These are phyloP conservation scores for Rosellinia necatrix DNA, from an alignment of 2,329 filamentous ascomycete genomes.

Conservation along the genomic window DNA sequence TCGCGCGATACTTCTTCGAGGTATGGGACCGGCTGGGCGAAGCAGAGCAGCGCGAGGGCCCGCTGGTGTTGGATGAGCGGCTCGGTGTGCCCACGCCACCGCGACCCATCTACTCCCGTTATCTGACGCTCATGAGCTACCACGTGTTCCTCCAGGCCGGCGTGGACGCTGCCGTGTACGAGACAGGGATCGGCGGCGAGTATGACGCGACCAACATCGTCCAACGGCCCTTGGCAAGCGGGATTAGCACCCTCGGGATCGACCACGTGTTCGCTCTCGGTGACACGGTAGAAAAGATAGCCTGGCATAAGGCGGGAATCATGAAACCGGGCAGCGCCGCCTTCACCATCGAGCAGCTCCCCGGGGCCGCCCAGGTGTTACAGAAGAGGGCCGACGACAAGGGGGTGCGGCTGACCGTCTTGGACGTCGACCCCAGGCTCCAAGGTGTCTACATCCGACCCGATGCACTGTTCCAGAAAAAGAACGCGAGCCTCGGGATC, in stretches of 20 bases:
- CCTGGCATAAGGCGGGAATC: conserved; percentile 76
- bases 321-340: conserved; percentile 64
- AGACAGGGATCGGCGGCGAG: conserved; percentile 70
- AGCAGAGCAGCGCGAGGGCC: conserved; percentile 38
- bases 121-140: conserved; percentile 52
- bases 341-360: conserved; percentile 60
- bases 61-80: conserved; percentile 36
- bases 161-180: conserved; percentile 66
- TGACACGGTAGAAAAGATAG: conserved; percentile 66
- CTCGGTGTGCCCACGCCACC: conserved; percentile 42
- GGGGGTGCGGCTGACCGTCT: conserved; percentile 50
- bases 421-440: conserved; percentile 54
- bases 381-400: conserved; percentile 58
- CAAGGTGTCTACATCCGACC: conserved; percentile 53
- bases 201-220: conserved; percentile 73
- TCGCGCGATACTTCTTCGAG: conserved; percentile 70
- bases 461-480: conserved; percentile 61
- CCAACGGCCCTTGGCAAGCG: conserved; percentile 59
- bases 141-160: conserved; percentile 67
- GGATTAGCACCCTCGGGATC: conserved; percentile 69
- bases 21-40: conserved; percentile 63
- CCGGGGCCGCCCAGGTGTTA: conserved; percentile 52
- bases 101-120: conserved; percentile 64
- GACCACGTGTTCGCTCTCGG: conserved; percentile 70
- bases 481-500: conserved; percentile 56